Conservation (phyloP, 805 yeast genomes). For the Monosporozyma yasuniensis region DNA sequence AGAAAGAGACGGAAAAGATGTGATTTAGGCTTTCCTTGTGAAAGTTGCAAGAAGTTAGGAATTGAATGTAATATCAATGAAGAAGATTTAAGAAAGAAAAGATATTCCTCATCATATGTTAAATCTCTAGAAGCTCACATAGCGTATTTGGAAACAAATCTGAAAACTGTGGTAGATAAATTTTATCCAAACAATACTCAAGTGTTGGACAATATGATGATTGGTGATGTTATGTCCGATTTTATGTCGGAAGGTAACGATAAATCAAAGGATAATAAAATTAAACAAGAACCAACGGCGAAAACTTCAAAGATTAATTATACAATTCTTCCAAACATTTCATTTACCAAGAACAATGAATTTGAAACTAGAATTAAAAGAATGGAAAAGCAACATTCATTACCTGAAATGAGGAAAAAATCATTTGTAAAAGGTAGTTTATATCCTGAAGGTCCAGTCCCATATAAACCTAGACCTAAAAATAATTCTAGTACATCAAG, state of each 20-base stretch:
- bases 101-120: conserved; percentile 45
- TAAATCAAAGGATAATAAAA: background rate
- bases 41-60: conserved; percentile 36
- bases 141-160: conserved; percentile 22
- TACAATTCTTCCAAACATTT: background rate
- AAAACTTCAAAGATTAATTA: background rate
- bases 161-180: conserved; percentile 18
- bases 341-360: conserved; percentile 1
- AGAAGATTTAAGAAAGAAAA: conserved; percentile 42
- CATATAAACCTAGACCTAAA: conserved; percentile 14
- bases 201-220: conserved; percentile 14
- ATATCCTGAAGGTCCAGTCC: conserved; percentile 29
- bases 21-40: conserved; percentile 41
- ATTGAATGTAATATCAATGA: conserved; percentile 40
- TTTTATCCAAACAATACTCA: conserved; percentile 15
- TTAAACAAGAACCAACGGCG: background rate
- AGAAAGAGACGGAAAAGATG: conserved; percentile 38
- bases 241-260: background rate
- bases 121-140: conserved; percentile 33
- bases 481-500: conserved; percentile 1
- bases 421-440: conserved; percentile 26
- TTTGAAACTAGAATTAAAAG: conserved; percentile 1
- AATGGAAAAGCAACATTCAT: background rate
- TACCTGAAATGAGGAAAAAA: conserved; percentile 12
- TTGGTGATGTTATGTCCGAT: conserved; percentile 16